Base-by-base conservation (phyloP, 2,329 filamentous ascomycete genomes). In the Madurella fahalii region DNA sequence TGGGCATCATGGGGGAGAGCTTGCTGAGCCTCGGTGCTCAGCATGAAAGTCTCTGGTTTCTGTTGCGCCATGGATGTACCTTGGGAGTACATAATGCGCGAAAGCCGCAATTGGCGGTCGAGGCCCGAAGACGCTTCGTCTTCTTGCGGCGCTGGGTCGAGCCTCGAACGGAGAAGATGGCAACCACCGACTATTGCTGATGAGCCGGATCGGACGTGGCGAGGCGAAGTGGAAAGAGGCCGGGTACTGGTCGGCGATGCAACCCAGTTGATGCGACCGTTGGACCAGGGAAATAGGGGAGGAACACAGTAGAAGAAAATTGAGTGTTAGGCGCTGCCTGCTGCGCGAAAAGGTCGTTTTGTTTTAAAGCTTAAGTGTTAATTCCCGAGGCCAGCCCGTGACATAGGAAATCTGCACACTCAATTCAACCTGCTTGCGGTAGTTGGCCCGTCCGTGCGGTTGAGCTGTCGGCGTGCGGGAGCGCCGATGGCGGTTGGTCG, bases 31-130 rank as follows among this genome's bases (percentile, higher is more conserved):
- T 97, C 93, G 68, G 88, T 92, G 71, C 93, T 96, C 72, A 99
- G 82, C 87, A 99, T 93, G 71, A 99, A 99, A 40, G 94, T 97
- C 80, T 99, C 94, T 64, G 94, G 94, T 74, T 96, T 96, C 77
- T 96, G 91, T 60, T 89, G 89, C 66, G 89, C 88, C 90, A 96
- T 96, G 64, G 86, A 81, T 68, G 88, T 83, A 77, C 91, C 87
- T 76, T 90, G 87, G 63, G 86, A 52, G 55, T 90, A 93, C 89
- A 93, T 92, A 68, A 56, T 73, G 69, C 48, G 50, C 34, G 45
- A 18, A 18, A 34, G 34, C 50, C 40, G 52, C 51, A 30, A 41
- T 45, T 20, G 13, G 49, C 37, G 54, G 43, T 50, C 31, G 20
- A 39, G 18, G 37, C 44, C 40, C 44, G 30, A 52, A 49, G 47